Percentiles rank a stretch among this genome's conserved stretches.
These are phyloP conservation scores for Leccinum subgranulosum DNA, from an alignment of 768 basidiomycete genomes.

Conservation along the genomic window DNA sequence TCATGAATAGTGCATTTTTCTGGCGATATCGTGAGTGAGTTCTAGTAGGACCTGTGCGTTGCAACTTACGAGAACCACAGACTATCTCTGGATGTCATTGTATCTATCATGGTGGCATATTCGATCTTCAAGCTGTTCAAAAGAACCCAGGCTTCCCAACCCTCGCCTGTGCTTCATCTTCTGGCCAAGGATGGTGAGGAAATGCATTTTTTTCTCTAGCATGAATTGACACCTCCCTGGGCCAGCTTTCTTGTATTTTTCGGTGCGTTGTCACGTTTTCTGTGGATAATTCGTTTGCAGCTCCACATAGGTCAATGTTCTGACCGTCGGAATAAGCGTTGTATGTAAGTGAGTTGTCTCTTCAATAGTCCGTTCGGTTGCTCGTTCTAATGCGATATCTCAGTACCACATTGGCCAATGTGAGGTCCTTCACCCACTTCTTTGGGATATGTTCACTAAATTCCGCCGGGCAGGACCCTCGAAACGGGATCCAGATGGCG, in stretches of 20 bases:
- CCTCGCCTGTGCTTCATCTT: background rate
- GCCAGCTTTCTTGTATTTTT: background rate
- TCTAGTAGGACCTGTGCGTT: background rate
- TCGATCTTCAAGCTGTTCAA: conserved; percentile 2
- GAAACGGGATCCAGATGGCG: background rate
- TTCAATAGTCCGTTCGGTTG: background rate
- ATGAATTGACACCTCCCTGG: background rate
- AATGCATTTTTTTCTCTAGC: background rate
- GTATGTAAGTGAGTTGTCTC: conserved; percentile 5
- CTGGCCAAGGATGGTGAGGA: conserved; percentile 12
- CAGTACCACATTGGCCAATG: background rate
- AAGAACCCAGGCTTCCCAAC: background rate
- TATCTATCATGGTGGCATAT: conserved; percentile 2
- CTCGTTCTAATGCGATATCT: background rate
- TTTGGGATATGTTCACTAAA: background rate
- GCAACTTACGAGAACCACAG: background rate
- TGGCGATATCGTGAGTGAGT: background rate
- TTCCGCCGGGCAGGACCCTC: conserved; percentile 1
- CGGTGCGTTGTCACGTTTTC: background rate
- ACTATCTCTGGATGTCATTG: background rate
- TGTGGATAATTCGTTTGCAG: background rate
- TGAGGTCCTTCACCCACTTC: background rate
- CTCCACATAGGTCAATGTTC: background rate
- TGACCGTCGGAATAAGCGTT: background rate
- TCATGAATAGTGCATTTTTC: conserved; percentile 2